Evolutionary conservation across 352 stramenopile species (phyloP), one percentile per base, ranked within the genome.

Genomic region (Albugo laibachii): DNA sequence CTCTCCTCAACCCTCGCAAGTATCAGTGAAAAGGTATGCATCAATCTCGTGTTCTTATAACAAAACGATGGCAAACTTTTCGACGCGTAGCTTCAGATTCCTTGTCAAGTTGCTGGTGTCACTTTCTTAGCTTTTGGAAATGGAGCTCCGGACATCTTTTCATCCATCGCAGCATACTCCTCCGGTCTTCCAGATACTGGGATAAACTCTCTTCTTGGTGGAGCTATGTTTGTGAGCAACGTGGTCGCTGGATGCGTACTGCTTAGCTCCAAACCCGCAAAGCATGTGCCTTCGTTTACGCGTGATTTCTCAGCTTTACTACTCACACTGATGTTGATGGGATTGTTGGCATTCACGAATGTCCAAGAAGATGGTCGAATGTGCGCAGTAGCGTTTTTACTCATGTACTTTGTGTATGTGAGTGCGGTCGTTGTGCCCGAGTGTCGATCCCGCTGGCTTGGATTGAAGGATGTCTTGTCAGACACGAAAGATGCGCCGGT

Each of bases 81-180:
- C 60, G 19, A 57, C 48, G 11, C 2, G 40, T 45, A 79, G 45
- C 62, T 93, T 5, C 61, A 78, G 20, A 64, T 95, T n/a, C 70
- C 80, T 37, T 83, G 83, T 47, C 79, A 94, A 38, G 91, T 98
- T 47, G 91, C 93, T 1, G 94, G 95, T 20, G 94, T 99, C 44
- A 97, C 94, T 3, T 88, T 98, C 38, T 64, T 99, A 36, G 92
- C 94, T 31, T 93, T 99, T 48, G 95, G 94, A 13, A 99, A 99
- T 66, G 77, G 95, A 50, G 93, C 94, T 13, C 92, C 94, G 1
- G 95, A 99, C 63, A 92, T 98, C 0, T 96, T 95, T 46, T 93
- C 84, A 2, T 71, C 82, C 2, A 74, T 96, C 48, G 83, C 84
- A 0, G 74, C 80, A n/a, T 93, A 88, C 47, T 66, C 66, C 6